Conservation (phyloP, 2,329 filamentous ascomycete species). For the Diplodia mutila region DNA sequence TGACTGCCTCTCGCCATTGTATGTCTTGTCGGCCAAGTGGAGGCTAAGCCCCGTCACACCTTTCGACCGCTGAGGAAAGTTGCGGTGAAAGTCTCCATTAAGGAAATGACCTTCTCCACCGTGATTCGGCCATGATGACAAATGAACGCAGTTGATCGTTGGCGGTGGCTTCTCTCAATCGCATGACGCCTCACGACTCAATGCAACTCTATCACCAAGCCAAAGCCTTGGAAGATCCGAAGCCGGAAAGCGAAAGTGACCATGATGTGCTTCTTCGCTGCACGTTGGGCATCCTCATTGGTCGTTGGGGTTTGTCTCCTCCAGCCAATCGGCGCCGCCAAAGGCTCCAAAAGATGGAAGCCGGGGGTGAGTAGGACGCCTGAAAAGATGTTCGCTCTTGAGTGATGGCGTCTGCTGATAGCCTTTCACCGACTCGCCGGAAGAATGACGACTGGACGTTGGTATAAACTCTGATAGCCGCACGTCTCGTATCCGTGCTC, state of each 20-base stretch:
- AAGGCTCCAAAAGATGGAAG: neutral
- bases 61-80: neutral
- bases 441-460: slow-evolving; percentile 9
- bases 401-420: neutral
- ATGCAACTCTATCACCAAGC: neutral
- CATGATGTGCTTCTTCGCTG: neutral
- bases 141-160: neutral
- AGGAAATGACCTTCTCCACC: neutral
- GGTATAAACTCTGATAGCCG: slow-evolving; percentile 24
- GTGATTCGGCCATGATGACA: neutral
- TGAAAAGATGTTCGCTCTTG: neutral
- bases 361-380: slow-evolving; percentile 7
- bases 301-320: neutral
- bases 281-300: neutral
- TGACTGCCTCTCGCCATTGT: neutral
- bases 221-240: neutral
- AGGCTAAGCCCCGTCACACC: neutral
- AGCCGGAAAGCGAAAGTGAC: slow-evolving; percentile 1
- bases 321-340: neutral
- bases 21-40: neutral
- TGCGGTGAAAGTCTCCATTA: slow-evolving; percentile 6
- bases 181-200: neutral
- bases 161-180: neutral
- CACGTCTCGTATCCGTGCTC: slow-evolving; percentile 20
- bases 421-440: neutral